Base-by-base conservation (phyloP, 352 stramenopile species). In the Globisporangium takayamanum region DNA sequence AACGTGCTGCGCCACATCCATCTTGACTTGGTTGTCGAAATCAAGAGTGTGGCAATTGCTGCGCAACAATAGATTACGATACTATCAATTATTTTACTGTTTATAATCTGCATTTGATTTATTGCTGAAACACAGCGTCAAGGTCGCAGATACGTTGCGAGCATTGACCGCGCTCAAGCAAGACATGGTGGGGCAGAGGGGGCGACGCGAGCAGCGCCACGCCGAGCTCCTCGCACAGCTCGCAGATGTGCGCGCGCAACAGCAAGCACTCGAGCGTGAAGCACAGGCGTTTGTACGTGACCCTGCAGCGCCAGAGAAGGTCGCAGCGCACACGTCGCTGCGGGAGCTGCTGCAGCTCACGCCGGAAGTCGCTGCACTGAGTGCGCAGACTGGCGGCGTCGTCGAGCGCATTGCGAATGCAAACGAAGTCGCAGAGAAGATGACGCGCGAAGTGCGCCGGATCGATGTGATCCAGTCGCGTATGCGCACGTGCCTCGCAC, bases 391-490 rank as follows among this genome's bases (percentile, higher is more conserved):
- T 11, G 78, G 80, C 28, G 80, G 84, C 26, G 84, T 95, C 46
- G 86, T 90, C 14, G 81, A 92, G 67, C 80, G 82, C 48, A 83
- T 95, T 47, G 82, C 78, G 14, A 93, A 93, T 47, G 84, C 86
- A 4, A 93, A 95, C 64, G 86, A 95, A n/a, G 80, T 95, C 11
- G 86, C 84, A 6, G 86, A 89, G 57, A 94, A 92, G 65, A 95
- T 95, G 86, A 94, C 86, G 50, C 73, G 76, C 36, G 84, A 95
- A 36, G 84, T 95, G 54, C 80, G 86, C 25, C 81, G 74, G 12
- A 64, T 95, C 33, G 86, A 92, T 54, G 78, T 90, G 56, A 72
- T 92, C 37, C 84, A 95, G 65, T 91, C 81, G 62, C 82, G 84
- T 7, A 57, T 95, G 63, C 73, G 73, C 48, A 55, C 71, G 50